Evolutionary conservation across 2,329 filamentous ascomycete genomes (phyloP).

Genomic region (Cercospora zeae-maydis): DNA sequence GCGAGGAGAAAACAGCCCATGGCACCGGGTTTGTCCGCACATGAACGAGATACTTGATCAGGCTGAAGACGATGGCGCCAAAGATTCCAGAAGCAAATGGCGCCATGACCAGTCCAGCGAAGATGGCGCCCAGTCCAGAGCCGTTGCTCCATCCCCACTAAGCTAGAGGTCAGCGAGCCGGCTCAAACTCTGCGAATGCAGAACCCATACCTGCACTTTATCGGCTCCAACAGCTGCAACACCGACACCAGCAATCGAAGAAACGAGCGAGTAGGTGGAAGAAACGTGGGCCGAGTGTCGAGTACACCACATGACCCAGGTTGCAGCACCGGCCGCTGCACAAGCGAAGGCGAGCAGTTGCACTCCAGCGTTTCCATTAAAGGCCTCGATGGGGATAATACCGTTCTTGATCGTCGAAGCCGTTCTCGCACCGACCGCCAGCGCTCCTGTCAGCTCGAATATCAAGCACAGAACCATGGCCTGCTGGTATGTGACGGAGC

Average conservation of each 20-base stretch:
- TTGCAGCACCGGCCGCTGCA: slow-evolving; percentile 45
- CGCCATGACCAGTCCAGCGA: slow-evolving; percentile 46
- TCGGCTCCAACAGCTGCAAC: slow-evolving; percentile 51
- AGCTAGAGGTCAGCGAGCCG: slow-evolving; percentile 42
- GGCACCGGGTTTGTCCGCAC: slow-evolving; percentile 48
- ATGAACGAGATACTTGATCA: slow-evolving; percentile 48
- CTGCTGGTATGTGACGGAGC: slow-evolving; percentile 51
- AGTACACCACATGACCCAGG: slow-evolving; percentile 55
- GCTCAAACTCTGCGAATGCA: background rate
- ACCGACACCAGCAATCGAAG: slow-evolving; percentile 46
- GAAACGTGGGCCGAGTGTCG: slow-evolving; percentile 56
- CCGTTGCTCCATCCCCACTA: slow-evolving; percentile 38
- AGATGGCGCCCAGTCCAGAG: slow-evolving; percentile 42
- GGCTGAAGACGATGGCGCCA: slow-evolving; percentile 47
- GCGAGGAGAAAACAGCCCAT: slow-evolving; percentile 48
- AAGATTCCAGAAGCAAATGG: slow-evolving; percentile 47
- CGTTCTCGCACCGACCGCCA: slow-evolving; percentile 50
- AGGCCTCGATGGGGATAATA: slow-evolving; percentile 51
- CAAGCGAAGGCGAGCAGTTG: slow-evolving; percentile 45
- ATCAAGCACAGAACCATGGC: slow-evolving; percentile 48
- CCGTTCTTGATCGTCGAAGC: slow-evolving; percentile 60
- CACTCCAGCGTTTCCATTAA: slow-evolving; percentile 45
- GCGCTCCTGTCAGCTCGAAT: slow-evolving; percentile 53
- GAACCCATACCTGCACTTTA: slow-evolving; percentile 51
- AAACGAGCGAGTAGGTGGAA: slow-evolving; percentile 59